Conservation (phyloP, 345 rosid species). For the Citrus unshiu region DNA sequence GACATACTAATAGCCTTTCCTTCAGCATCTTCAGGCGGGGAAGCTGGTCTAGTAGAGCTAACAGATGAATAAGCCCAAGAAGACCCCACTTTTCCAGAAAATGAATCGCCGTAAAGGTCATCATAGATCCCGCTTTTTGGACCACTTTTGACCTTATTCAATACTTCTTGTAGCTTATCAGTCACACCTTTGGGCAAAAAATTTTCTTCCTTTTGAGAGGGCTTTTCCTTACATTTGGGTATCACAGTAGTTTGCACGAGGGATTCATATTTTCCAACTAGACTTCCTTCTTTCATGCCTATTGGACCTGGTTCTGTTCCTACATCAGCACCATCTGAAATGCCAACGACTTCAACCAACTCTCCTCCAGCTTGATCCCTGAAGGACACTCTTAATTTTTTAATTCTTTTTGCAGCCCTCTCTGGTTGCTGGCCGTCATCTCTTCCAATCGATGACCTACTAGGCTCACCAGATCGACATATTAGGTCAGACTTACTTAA, state of each 20-base stretch:
- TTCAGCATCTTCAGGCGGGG: conserved; percentile 30
- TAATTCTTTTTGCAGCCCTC: conserved; percentile 58
- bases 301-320: conserved; percentile 94
- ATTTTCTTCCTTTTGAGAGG: conserved; percentile 37
- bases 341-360: conserved; percentile 82
- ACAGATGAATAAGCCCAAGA: conserved; percentile 71
- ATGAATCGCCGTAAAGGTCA: conserved; percentile 72
- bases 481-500: conserved; percentile 36
- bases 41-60: conserved; percentile 20
- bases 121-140: conserved; percentile 64
- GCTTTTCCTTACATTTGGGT: conserved; percentile 68
- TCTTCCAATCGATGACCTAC: conserved; percentile 14
- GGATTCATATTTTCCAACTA: conserved; percentile 89
- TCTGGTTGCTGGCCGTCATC: conserved; percentile 24
- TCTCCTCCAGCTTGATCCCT: conserved; percentile 91
- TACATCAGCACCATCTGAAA: conserved; percentile 92
- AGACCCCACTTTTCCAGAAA: conserved; percentile 68
- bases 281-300: conserved; percentile 92
- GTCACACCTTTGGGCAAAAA: conserved; percentile 54
- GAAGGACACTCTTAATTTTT: conserved; percentile 59
- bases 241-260: conserved; percentile 69
- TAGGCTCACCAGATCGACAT: conserved; percentile 23
- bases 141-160: conserved; percentile 56
- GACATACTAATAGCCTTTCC: conserved; percentile 19
- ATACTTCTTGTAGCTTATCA: conserved; percentile 65